These are phyloP conservation scores for Pseudogymnoascus sp. DNA, from an alignment of 2,329 filamentous ascomycete genomes.

Conservation along the genomic window DNA sequence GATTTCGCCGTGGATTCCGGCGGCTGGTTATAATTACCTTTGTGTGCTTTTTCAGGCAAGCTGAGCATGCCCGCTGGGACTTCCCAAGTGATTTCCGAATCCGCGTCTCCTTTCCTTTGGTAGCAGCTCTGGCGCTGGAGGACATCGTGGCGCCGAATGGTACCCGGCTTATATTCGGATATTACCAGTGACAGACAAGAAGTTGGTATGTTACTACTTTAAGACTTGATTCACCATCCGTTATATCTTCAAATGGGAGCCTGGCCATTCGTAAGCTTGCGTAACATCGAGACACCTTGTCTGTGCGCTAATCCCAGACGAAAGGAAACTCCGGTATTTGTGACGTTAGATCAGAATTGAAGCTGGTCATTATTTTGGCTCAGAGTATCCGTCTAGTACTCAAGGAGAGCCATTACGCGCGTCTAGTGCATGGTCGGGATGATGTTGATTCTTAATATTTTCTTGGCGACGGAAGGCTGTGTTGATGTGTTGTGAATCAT, in stretches of 20 bases:
- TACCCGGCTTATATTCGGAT: not conserved
- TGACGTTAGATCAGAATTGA: not conserved
- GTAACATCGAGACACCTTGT: not conserved
- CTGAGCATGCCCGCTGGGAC: not conserved
- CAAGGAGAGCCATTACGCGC: not conserved
- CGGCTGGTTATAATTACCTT: not conserved
- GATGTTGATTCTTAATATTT: not conserved
- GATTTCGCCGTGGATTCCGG: not conserved
- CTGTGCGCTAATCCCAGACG: not conserved
- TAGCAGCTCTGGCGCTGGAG: not conserved
- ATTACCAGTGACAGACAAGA: not conserved
- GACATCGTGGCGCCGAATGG: not conserved
- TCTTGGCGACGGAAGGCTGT: not conserved
- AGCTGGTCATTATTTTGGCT: not conserved
- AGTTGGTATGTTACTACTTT: not conserved
- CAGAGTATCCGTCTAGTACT: not conserved
- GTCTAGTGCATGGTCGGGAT: not conserved
- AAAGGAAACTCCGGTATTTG: not conserved
- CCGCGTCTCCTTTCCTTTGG: not conserved
- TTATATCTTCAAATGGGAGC: not conserved
- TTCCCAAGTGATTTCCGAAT: not conserved
- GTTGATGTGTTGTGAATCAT: not conserved
- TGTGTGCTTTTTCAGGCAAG: not conserved
- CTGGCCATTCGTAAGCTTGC: not conserved
- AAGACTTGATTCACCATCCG: not conserved